These are phyloP conservation scores for Emmonsia crescens DNA, from an alignment of 2,329 filamentous ascomycete genomes.

Conservation along the genomic window DNA sequence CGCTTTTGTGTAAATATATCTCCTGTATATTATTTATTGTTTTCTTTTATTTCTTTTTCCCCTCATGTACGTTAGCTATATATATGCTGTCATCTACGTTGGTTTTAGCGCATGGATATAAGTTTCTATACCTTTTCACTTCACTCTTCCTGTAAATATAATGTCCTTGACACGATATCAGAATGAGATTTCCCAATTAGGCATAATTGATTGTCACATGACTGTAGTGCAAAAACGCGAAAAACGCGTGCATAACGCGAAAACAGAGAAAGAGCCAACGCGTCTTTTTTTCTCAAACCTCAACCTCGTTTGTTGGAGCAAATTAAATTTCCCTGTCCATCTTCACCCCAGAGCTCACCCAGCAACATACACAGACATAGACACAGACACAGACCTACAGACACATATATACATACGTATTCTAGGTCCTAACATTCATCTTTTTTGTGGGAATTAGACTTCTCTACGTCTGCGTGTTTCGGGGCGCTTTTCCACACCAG, in stretches of 20 bases:
- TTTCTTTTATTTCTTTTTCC: background rate
- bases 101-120: background rate
- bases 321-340: background rate
- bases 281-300: conserved; percentile 5
- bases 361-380: background rate
- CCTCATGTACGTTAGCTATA: background rate
- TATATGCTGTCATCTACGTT: background rate
- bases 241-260: conserved; percentile 11
- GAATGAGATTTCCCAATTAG: background rate
- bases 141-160: background rate
- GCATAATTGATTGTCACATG: conserved; percentile 2
- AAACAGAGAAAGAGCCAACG: background rate
- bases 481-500: background rate
- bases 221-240: background rate
- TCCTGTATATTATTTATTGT: background rate
- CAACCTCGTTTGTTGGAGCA: background rate
- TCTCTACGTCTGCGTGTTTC: background rate
- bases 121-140: background rate
- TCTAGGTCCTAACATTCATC: background rate
- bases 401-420: background rate
- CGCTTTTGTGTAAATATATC: background rate
- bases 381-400: background rate
- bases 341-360: background rate
- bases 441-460: background rate
- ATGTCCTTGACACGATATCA: background rate